Evolutionary conservation across 1,284 basidiomycete genomes (phyloP).

Genomic region (Trametes sp.): DNA sequence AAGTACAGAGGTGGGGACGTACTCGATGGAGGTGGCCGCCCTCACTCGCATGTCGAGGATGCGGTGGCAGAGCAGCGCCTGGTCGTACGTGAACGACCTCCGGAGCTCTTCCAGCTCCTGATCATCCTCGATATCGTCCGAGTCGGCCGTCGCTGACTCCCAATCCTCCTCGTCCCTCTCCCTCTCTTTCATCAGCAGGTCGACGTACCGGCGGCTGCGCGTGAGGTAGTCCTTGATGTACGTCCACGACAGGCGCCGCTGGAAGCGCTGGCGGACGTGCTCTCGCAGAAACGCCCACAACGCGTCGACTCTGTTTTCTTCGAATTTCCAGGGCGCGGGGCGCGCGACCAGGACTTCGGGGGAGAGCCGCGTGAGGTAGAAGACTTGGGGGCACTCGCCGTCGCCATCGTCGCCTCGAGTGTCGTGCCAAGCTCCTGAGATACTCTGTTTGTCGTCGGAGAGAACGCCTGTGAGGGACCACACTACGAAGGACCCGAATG

Average conservation of each 20-base stretch:
- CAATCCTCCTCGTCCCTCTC: background rate
- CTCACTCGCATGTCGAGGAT: background rate
- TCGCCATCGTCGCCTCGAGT: background rate
- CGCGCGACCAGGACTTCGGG: slow-evolving; percentile 19
- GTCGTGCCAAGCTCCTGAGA: slow-evolving; percentile 19
- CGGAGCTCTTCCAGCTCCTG: background rate
- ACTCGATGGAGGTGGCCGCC: background rate
- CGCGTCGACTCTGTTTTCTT: slow-evolving; percentile 4
- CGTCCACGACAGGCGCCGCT: slow-evolving; percentile 10
- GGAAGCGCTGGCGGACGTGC: background rate
- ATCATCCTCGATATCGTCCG: background rate
- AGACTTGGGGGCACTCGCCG: slow-evolving; percentile 1
- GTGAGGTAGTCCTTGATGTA: slow-evolving; percentile 18
- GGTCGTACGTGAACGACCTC: background rate
- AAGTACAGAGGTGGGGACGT: background rate
- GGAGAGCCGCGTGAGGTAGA: slow-evolving; percentile 21
- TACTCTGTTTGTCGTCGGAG: slow-evolving; percentile 17
- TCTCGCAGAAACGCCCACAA: background rate
- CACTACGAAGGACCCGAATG: background rate
- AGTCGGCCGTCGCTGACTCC: background rate
- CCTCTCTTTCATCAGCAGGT: background rate
- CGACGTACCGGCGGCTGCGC: slow-evolving; percentile 14
- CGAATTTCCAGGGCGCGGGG: slow-evolving; percentile 19
- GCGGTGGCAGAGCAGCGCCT: background rate
- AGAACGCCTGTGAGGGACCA: slow-evolving; percentile 20